Evolutionary conservation across 176 grass and related monocot species (phyloP).

Genomic region (Tillandsia fasciculata): DNA sequence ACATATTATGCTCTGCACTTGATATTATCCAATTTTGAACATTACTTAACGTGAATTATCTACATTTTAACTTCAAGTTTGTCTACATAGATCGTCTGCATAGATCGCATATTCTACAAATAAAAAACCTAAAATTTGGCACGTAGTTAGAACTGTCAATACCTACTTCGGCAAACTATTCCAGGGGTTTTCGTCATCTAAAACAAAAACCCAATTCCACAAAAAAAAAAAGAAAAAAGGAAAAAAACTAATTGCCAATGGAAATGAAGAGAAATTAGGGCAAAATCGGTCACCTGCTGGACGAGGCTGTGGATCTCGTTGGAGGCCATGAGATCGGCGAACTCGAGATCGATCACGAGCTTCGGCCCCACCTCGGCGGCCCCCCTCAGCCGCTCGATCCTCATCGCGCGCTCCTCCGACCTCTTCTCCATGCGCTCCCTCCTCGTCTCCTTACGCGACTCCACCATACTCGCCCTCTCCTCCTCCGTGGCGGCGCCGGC

Average conservation of each 20-base stretch:
- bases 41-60: no score
- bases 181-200: neutral
- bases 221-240: neutral
- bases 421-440: conserved; percentile 45
- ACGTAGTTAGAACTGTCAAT: no score
- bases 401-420: conserved; percentile 40
- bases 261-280: neutral
- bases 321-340: conserved; percentile 55
- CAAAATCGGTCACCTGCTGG: conserved; percentile 41
- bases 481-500: conserved; percentile 44
- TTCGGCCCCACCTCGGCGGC: conserved; percentile 46
- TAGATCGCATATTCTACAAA: no score
- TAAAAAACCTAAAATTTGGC: no score
- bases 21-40: no score
- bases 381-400: conserved; percentile 34
- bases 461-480: conserved; percentile 41
- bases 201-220: neutral
- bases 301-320: conserved; percentile 73
- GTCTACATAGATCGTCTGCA: no score
- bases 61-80: no score
- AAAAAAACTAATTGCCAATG: neutral
- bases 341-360: conserved; percentile 76
- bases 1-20: no score
- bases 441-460: conserved; percentile 28
- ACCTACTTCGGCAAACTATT: no score